Base-by-base conservation (phyloP, 2,329 filamentous ascomycete species). In the Ophiocordyceps australis region DNA sequence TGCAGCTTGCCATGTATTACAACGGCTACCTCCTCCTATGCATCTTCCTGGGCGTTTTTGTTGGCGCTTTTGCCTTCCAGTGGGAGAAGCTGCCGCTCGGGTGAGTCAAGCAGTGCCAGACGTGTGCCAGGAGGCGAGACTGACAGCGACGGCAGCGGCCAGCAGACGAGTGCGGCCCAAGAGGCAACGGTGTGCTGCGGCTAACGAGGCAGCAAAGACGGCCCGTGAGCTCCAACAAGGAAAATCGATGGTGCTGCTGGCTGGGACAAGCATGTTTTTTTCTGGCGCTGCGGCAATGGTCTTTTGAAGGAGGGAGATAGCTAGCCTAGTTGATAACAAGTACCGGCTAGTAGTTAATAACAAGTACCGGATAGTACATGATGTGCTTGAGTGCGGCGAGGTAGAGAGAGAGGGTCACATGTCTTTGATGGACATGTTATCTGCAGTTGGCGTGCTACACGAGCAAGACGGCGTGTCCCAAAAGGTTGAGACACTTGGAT, bases 21-120 rank as follows among this genome's bases (percentile, higher is more conserved):
- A 70, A 69, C 37, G 68, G 73, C 8, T 89, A 81, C 48, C 62
- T 89, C 34, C 79, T 89, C 45, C 74, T 86, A 31, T 80, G 71
- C 37, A 81, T 89, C 45, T 67, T 86, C 33, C 64, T 86, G 28
- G 81, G 81, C 2, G 69, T 75, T 1, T 81, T 69, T 35, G 29
- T 85, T 5, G 81, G 80, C 11, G 59, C 65, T 9, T 80, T 83
- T 34, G 41, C 79, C 31, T 86, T 81, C 43, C 65, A 71, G 17
- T 85, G 77, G 75, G 74, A 78, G 43, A 52, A 45, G 0, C 38
- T 67, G 11, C 33, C 40, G 7, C 33, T 41, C 5, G 32, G 35
- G 43, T 49, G 37, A 30, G 43, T 38, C 10, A 7, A 7, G 10
- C 5, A 9, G 17, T 5, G 20, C 12, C 14, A 10, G 12, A 7